Conservation (phyloP, 2,329 filamentous ascomycete genomes). For the Nothophoma quercina region DNA sequence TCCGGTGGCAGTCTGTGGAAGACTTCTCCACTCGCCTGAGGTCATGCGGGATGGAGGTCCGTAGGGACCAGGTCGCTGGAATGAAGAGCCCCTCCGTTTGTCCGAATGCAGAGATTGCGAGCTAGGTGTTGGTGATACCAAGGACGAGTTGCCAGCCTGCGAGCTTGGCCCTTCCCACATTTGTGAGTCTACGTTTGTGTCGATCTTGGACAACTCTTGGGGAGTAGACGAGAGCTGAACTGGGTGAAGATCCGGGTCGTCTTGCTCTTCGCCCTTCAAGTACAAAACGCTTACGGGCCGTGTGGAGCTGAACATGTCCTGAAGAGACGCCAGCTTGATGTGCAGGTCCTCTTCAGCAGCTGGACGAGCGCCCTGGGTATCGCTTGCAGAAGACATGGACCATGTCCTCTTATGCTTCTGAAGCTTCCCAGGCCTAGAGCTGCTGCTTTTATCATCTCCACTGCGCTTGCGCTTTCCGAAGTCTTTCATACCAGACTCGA, state of each 20-base stretch:
- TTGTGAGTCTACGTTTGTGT: conserved; percentile 51
- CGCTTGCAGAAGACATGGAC: conserved; percentile 81
- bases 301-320: conserved; percentile 90
- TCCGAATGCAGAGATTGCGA: conserved; percentile 54
- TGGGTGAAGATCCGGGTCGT: conserved; percentile 81
- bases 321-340: conserved; percentile 76
- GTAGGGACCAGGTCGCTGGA: conserved; percentile 56
- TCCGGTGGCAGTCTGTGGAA: conserved; percentile 61
- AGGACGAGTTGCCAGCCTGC: conserved; percentile 63
- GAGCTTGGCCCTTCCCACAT: conserved; percentile 61
- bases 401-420: conserved; percentile 92
- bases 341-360: conserved; percentile 74
- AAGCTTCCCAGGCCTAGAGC: conserved; percentile 75
- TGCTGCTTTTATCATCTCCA: conserved; percentile 53
- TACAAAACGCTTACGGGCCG: conserved; percentile 80
- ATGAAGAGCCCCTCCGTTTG: conserved; percentile 51
- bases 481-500: conserved; percentile 66
- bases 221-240: conserved; percentile 75
- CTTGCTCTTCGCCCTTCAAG: conserved; percentile 76
- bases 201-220: conserved; percentile 64
- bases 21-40: conserved; percentile 65
- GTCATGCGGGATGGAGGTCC: conserved; percentile 54
- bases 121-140: conserved; percentile 60
- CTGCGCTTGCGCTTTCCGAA: conserved; percentile 69
- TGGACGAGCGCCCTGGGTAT: conserved; percentile 51